Base-by-base conservation (phyloP, 1,284 basidiomycete species). In the Inonotus obliquus region DNA sequence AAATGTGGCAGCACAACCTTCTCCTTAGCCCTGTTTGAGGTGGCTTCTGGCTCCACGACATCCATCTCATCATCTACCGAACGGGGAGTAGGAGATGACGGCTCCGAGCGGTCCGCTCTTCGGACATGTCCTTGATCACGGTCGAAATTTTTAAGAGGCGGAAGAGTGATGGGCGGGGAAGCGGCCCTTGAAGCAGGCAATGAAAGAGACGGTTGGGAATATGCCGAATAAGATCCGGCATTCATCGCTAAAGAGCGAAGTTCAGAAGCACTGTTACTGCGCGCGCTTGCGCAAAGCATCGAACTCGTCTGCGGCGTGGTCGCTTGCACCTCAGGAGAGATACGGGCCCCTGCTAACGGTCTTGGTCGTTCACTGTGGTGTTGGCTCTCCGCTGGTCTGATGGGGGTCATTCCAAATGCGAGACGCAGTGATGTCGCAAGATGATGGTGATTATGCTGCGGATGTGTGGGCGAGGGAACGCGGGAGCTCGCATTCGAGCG, bases 341-440 rank as follows among this genome's bases (percentile, higher is more conserved):
- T 27, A 25, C 19, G 35, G 5, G 17, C 49, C n/a, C 37, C 39
- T 49, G 60, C 57, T 62, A 38, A 71, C 72, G 44, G 69, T 57
- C 29, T 70, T 75, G 57, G 73, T 74, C 38, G 72, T 68, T 21
- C 47, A 62, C 55, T 37, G 60, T 74, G 68, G 19, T 73, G 70
- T 38, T 76, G 70, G 38, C 68, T 64, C 39, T 68, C 63, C 5
- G 69, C 67, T 14, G 76, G 74, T 63, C 82, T 81, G 60, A 94
- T 92, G 0, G 92, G 91, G 4, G 92, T 94, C 91, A 94, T 94
- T 6, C 89, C 91, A 68, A 95, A 95, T 48, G 92, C 92, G 27
- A 87, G 79, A 38, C 90, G 85, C 19, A 95, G 87, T 2, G 87
- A 89, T 68, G 90, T 87, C 4, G 87, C 89, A 47, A 92, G 81